A percentile compares a stretch with the other conserved stretches of the same genome.
Evolutionary conservation across 2,329 filamentous ascomycete genomes (phyloP).

Genomic region (Cyphellophora europaea): DNA sequence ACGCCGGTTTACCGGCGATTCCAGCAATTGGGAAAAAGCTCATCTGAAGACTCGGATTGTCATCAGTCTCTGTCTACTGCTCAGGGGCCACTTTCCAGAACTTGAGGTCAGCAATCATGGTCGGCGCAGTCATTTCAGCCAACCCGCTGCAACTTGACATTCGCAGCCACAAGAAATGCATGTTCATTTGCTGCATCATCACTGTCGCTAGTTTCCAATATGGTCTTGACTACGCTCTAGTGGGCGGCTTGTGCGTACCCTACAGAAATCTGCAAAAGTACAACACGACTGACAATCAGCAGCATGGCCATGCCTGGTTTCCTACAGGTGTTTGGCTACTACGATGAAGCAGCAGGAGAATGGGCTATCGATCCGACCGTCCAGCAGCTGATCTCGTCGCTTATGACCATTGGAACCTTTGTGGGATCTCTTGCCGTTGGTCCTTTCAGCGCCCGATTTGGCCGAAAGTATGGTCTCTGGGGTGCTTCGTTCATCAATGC

Average conservation of each 20-base stretch:
- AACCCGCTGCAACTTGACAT: conserved; percentile 14
- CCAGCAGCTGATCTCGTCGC: conserved; percentile 44
- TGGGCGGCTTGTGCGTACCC: conserved; percentile 35
- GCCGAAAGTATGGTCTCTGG: conserved; percentile 38
- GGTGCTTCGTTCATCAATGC: conserved; percentile 37
- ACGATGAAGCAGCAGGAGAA: conserved; percentile 24
- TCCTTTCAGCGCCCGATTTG: conserved; percentile 38
- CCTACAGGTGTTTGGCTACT: conserved; percentile 41
- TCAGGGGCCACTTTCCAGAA: too few relatives aligned
- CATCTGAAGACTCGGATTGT: too few relatives aligned
- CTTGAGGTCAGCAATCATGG: too few relatives aligned
- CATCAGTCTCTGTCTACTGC: too few relatives aligned
- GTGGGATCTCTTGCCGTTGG: conserved; percentile 40
- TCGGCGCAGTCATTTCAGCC: conserved; percentile 9
- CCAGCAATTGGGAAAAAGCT: too few relatives aligned
- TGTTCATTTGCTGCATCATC: conserved; percentile 37
- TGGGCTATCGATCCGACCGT: conserved; percentile 29
- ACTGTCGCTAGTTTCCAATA: conserved; percentile 45
- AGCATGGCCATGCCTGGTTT: conserved; percentile 38
- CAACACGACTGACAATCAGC: neutral
- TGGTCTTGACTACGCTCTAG: conserved; percentile 38
- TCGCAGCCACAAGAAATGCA: conserved; percentile 31
- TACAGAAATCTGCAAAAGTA: too few relatives aligned
- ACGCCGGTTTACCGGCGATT: too few relatives aligned
- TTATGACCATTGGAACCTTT: conserved; percentile 43